These are phyloP conservation scores for Cyclotella atomus DNA, from an alignment of 108 stramenopile genomes.

Conservation along the genomic window DNA sequence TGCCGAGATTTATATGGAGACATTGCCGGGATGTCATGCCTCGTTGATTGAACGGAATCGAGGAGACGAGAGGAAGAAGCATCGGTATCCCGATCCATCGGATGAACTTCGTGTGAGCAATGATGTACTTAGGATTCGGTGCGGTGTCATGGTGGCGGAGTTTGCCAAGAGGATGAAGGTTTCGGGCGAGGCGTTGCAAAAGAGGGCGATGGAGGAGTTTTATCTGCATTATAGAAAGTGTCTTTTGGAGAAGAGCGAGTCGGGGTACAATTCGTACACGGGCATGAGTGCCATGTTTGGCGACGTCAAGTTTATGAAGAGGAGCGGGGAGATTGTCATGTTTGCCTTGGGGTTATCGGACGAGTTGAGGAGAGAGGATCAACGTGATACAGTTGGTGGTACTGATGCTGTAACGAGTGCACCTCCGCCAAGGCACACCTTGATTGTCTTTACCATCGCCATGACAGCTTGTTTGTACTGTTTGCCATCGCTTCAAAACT, in stretches of 20 bases:
- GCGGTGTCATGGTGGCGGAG: slow-evolving; percentile 38
- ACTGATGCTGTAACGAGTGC: slow-evolving; percentile 33
- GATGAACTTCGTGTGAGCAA: slow-evolving; percentile 26
- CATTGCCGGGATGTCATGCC: slow-evolving; percentile 20
- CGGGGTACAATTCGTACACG: slow-evolving; percentile 47
- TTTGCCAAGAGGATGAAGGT: slow-evolving; percentile 22
- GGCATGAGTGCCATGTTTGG: slow-evolving; percentile 43
- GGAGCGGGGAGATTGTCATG: slow-evolving; percentile 42
- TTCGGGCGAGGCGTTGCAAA: slow-evolving; percentile 14
- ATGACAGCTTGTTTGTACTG: slow-evolving; percentile 27
- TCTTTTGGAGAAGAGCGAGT: slow-evolving; percentile 18
- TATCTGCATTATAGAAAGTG: slow-evolving; percentile 26
- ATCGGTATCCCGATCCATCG: slow-evolving; percentile 18
- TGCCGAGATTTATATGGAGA: slow-evolving; percentile 39
- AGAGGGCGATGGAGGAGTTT: slow-evolving; percentile 35
- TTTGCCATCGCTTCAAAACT: slow-evolving; percentile 55
- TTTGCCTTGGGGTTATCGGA: slow-evolving; percentile 31
- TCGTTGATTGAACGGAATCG: slow-evolving; percentile 34
- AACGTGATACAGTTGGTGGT: not conserved
- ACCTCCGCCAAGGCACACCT: slow-evolving; percentile 65
- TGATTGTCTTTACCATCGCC: slow-evolving; percentile 34
- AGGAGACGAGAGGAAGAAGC: slow-evolving; percentile 26
- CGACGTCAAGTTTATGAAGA: slow-evolving; percentile 35
- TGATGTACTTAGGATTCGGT: slow-evolving; percentile 19
- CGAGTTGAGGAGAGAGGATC: slow-evolving; percentile 12